Base-by-base conservation (phyloP, 164 flowering plant genomes). In the Houttuynia cordata region DNA sequence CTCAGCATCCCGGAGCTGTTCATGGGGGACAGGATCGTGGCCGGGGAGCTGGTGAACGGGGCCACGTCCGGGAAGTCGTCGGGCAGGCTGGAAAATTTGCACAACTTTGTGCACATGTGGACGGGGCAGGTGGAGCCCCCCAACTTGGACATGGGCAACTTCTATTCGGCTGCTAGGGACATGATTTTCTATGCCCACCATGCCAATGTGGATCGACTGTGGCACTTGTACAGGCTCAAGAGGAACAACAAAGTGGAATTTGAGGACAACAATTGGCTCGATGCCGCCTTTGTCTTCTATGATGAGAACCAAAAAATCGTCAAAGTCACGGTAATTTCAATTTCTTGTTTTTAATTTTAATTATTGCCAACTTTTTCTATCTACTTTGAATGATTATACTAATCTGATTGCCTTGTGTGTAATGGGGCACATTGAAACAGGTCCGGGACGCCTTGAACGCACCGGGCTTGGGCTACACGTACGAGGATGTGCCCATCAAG, bases 141-240 rank as follows among this genome's bases (percentile, higher is more conserved):
- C 21, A 54, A 47, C 37, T 19, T 53, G 53, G 47, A 62, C 65
- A 54, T 62, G 65, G 65, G 65, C 18, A 57, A 54, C 24, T 62
- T 62, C 65, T 62, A 20, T 57, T 62, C 65, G 5, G 58, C 65
- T 15, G 65, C 59, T 15, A 37, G 59, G 3, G 65, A 62, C 53
- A 57, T 58, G n/a, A 10, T 62, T 8, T 62, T 62, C 65, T 62
- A 62, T 50, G 59, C 59, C 40, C 65, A 62, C 53, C 65, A 62
- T 24, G 53, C 65, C 39, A 62, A 62, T 53, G 41, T 62, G 21
- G 65, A 62, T 51, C 41, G 65, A 12, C 40, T 62, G 21, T 62
- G 65, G 59, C 6, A 7, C 23, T 17, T 62, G 14, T 62, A 53
- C 51, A 54, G 50, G 24, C 13, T 19, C 22, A 51, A 53, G 8